Percentiles rank a stretch among this genome's conserved stretches.
phyloP scores from a whole-genome alignment of 768 basidiomycete genomes.

The Thelephora ganbajun region DNA sequence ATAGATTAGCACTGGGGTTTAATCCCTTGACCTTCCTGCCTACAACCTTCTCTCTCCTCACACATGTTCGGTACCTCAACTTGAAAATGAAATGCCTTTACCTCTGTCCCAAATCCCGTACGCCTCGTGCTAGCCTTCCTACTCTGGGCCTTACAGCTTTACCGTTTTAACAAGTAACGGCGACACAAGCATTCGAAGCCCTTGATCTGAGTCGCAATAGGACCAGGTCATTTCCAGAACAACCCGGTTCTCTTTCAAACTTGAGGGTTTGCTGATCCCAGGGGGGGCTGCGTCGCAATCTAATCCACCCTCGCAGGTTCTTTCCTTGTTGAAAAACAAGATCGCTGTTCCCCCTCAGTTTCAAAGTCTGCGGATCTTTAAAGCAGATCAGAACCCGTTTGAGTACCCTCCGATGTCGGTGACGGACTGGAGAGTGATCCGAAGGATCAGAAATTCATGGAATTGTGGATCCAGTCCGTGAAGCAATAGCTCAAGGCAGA shows the following conservation, averaged over 20 bases:
- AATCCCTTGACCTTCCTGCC: constrained; percentile 76
- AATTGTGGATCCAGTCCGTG: constrained; percentile 57
- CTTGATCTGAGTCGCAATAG: constrained; percentile 91
- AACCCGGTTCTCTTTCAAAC: constrained; percentile 65
- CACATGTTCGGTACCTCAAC: constrained; percentile 72
- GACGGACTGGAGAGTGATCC: constrained; percentile 29
- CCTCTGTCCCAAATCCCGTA: constrained; percentile 77
- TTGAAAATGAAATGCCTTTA: constrained; percentile 74
- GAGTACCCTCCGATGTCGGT: constrained; percentile 76
- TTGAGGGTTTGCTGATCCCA: constrained; percentile 41
- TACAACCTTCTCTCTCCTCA: constrained; percentile 54
- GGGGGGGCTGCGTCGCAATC: not conserved
- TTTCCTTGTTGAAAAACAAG: constrained; percentile 79
- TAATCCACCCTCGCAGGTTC: constrained; percentile 38
- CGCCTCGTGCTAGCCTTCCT: constrained; percentile 1
- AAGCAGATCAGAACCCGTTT: constrained; percentile 83
- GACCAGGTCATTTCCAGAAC: constrained; percentile 61
- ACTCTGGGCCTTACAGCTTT: not conserved
- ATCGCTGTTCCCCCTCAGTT: constrained; percentile 68
- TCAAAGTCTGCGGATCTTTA: constrained; percentile 58
- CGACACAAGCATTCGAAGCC: constrained; percentile 80
- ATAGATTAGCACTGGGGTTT: constrained; percentile 73
- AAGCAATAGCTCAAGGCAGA: constrained; percentile 66
- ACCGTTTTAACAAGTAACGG: constrained; percentile 45
- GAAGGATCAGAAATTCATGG: constrained; percentile 38